These are phyloP conservation scores for Eucalyptus camaldulensis DNA, from an alignment of 345 rosid species.

Conservation along the genomic window DNA sequence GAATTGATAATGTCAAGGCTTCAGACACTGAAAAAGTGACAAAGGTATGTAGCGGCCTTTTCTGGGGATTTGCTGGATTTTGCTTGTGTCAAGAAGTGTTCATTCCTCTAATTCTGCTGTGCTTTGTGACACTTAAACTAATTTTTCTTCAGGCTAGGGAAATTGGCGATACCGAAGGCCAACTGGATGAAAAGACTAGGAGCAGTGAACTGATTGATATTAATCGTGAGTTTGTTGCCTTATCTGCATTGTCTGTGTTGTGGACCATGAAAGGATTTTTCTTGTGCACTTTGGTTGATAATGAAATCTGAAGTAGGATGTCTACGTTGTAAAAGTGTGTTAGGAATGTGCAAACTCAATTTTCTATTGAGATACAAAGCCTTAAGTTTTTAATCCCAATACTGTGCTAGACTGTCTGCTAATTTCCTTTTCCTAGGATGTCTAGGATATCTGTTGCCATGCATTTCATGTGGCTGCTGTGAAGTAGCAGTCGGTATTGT, in stretches of 20 bases:
- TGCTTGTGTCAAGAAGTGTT: background rate
- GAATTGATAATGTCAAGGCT: conserved; percentile 31
- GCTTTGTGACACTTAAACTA: background rate
- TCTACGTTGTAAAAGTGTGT: background rate
- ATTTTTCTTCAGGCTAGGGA: conserved; percentile 1
- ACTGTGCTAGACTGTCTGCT: background rate
- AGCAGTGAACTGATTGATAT: conserved; percentile 19
- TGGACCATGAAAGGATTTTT: background rate
- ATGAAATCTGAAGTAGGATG: background rate
- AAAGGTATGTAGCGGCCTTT: conserved; percentile 20
- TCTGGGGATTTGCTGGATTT: background rate
- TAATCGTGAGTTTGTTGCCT: conserved; percentile 40
- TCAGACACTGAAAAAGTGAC: conserved; percentile 13
- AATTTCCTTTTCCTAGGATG: background rate
- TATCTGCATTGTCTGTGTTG: background rate
- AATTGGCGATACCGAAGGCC: conserved; percentile 23
- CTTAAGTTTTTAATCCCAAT: background rate
- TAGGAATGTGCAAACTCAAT: background rate
- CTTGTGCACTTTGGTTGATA: background rate
- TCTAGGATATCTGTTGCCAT: background rate
- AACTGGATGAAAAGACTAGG: conserved; percentile 25
- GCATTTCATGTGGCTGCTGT: background rate
- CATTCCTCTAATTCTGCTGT: background rate
- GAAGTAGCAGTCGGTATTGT: background rate
- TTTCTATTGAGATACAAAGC: background rate